Evolutionary conservation across 148 eudicot species (phyloP).

Genomic region (Chenopodium suecicum): DNA sequence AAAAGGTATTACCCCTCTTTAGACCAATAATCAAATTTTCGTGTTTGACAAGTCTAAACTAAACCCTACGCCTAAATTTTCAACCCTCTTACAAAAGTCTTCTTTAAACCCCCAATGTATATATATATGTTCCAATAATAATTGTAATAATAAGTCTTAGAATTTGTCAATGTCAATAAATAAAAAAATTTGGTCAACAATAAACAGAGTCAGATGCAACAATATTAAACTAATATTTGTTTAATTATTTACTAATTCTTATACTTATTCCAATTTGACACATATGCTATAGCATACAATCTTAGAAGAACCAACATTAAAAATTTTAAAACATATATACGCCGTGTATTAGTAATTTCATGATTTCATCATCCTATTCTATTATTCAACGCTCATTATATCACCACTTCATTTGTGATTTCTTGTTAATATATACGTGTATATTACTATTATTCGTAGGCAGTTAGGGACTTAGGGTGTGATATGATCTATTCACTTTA

Average conservation of each 20-base stretch:
- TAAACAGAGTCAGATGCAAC: slow-evolving; percentile 25
- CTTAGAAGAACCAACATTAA: neutral
- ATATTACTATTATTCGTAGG: too few species aligned
- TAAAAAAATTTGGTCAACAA: slow-evolving; percentile 29
- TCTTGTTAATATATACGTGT: too few species aligned
- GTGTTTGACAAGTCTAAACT: slow-evolving; percentile 17
- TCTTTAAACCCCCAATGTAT: neutral
- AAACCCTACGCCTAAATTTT: neutral
- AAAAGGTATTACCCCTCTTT: neutral
- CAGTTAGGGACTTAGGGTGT: too few species aligned
- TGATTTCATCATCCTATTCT: too few species aligned
- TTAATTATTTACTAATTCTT: neutral
- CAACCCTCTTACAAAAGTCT: neutral
- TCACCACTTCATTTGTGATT: too few species aligned
- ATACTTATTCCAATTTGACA: neutral
- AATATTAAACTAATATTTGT: slow-evolving; percentile 13
- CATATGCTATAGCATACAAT: neutral
- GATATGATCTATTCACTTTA: too few species aligned
- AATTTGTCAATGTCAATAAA: slow-evolving; percentile 12
- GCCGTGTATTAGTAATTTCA: too few species aligned
- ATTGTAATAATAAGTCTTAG: neutral
- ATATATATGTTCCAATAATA: neutral
- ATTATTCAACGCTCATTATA: too few species aligned
- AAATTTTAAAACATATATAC: too few species aligned
- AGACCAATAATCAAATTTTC: slow-evolving; percentile 14